Conservation (phyloP, 345 rosid species). For the Dipteronia sinensis region DNA sequence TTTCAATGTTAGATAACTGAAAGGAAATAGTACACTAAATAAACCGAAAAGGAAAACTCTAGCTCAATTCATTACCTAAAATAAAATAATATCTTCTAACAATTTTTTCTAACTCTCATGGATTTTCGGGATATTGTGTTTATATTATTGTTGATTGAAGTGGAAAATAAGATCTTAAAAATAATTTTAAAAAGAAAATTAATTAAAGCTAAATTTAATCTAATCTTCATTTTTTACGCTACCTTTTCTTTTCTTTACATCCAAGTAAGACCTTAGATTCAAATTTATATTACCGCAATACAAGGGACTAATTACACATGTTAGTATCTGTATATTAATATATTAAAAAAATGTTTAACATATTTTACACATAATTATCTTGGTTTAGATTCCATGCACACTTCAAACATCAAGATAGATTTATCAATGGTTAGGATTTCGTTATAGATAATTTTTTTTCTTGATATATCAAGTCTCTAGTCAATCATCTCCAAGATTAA, state of each 20-base stretch:
- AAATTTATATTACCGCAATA: background rate
- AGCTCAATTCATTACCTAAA: no score
- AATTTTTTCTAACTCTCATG: no score
- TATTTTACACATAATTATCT: background rate
- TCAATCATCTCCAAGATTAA: background rate
- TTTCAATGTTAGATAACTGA: no score
- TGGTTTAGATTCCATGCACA: background rate
- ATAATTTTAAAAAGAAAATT: background rate
- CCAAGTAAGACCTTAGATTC: background rate
- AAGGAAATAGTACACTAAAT: background rate
- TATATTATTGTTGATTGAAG: background rate
- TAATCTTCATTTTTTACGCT: background rate
- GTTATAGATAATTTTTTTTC: background rate
- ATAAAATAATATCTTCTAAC: no score
- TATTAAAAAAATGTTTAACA: no score
- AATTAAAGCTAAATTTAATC: no score
- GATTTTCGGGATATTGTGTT: background rate
- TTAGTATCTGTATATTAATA: background rate
- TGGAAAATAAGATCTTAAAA: background rate
- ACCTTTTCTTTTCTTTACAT: background rate
- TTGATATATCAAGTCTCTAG: background rate
- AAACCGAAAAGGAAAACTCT: background rate
- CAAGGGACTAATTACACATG: background rate
- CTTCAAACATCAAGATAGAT: background rate
- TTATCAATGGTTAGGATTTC: background rate